A percentile compares a stretch with the other conserved stretches of the same genome.
These are phyloP conservation scores for Xylaria sp. DNA, from an alignment of 495 filamentous ascomycete species.

Conservation along the genomic window DNA sequence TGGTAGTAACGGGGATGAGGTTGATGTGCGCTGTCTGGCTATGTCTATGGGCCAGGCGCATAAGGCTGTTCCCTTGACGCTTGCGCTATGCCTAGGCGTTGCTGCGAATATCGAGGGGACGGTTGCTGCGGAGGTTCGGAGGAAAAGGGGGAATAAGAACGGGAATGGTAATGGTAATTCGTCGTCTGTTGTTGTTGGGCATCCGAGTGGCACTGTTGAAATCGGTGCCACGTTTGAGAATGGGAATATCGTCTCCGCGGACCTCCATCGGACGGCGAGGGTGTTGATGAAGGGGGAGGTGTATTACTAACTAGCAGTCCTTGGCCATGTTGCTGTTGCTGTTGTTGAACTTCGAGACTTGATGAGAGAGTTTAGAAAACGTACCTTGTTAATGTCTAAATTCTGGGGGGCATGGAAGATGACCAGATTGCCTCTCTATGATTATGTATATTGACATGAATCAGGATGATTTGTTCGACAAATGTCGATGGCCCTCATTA, in stretches of 20 bases:
- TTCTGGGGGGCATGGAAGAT: neutral
- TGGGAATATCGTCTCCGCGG: slow-evolving; percentile 52
- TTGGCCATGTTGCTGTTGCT: too few species aligned
- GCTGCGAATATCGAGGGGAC: slow-evolving; percentile 61
- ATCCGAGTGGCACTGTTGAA: slow-evolving; percentile 66
- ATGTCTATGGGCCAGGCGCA: slow-evolving; percentile 66
- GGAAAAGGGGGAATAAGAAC: too few species aligned
- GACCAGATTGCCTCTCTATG: neutral
- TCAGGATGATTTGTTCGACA: neutral
- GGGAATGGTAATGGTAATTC: neutral
- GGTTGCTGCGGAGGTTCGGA: slow-evolving; percentile 44
- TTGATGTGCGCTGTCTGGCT: slow-evolving; percentile 57
- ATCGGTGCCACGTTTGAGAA: slow-evolving; percentile 56
- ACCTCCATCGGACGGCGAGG: slow-evolving; percentile 61
- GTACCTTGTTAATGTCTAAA: neutral
- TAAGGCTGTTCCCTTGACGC: slow-evolving; percentile 67
- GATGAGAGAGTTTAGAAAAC: neutral
- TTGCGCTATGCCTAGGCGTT: slow-evolving; percentile 66
- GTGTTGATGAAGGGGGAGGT: slow-evolving; percentile 64
- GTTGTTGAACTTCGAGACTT: neutral
- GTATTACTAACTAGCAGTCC: slow-evolving; percentile 55
- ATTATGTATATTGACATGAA: neutral
- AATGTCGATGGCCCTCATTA: neutral
- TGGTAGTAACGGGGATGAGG: slow-evolving; percentile 35
- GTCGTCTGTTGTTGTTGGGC: slow-evolving; percentile 57